Evolutionary conservation across 2,329 filamentous ascomycete genomes (phyloP), one percentile per base, ranked within the genome.

Genomic region (Zymoseptoria tritici): DNA sequence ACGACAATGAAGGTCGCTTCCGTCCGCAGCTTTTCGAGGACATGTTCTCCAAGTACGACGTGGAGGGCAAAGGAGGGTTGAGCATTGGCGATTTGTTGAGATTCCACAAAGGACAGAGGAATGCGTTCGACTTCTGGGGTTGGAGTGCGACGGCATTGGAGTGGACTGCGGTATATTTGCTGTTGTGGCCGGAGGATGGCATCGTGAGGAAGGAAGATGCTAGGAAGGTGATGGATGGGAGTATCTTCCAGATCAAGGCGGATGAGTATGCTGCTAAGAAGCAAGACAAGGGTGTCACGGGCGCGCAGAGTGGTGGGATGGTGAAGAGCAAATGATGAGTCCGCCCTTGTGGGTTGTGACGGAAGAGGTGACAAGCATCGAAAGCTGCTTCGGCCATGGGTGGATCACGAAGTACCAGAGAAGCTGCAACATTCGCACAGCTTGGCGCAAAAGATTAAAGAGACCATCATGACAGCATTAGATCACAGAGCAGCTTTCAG

Each of bases 131-230:
- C 70, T 71, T 74, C 2, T 78, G 79, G 60, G 79, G 79, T 0
- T 79, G 75, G 77, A 72, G 70, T 36, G 78, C 76, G 0, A 72
- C 74, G 0, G 64, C 76, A 19, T 75, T 81, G 46, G 79, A 81
- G 63, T 80, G 75, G 77, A 65, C 76, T 2, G 80, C 79, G 0
- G 79, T 79, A 0, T 83, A 80, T 59, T 65, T 84, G 16, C 72
- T 85, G 52, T 71, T 84, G 5, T 81, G 79, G 79, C 81, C 83
- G 0, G 76, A 78, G 49, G 81, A 85, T 66, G 83, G 83, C 0
- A 73, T 74, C 55, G 77, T 85, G 72, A 76, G 71, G 66, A 85
- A 85, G 71, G 82, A 85, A 52, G 83, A 85, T 57, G 75, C 83
- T 19, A 69, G 80, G n/a, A 68, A 77, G 7, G 72, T 82, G 5